Evolutionary conservation across 192 early-diverging fungal species (phyloP), one percentile per base, ranked within the genome.

Genomic region (Neocallimastix lanati): DNA sequence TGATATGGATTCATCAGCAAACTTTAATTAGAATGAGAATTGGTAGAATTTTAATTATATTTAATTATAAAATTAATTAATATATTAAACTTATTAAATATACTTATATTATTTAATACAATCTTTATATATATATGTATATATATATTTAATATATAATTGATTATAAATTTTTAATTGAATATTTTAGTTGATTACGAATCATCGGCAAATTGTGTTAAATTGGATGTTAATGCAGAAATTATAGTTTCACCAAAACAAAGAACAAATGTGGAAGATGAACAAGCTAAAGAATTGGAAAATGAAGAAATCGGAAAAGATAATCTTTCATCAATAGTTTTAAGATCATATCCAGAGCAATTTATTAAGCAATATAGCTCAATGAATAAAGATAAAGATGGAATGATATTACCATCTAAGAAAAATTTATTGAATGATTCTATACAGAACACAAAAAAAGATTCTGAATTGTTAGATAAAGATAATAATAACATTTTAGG

Each of bases 231-330:
- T 28, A 91, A 90, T 81, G 83, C 89, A 13, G 93, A 94, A 80
- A 87, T 94, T 40, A 86, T 87, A 78, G 93, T 94, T 18, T 90
- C 92, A 15, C 92, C 93, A 28, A 93, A 90, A 80, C 85, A 76
- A 86, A 92, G 40, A 50, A 50, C 40, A 21, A 50, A 50, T 50
- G 3, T 21, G 1, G 40, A 50, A 50, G 18, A 50, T 21, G 40
- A 50, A 50, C 40, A 50, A 21, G 6, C 6, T 38, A 82, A 84
- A 77, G 79, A 79, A 29, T 21, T 78, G 28, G 84, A 79, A 36
- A n/a, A 78, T 16, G 28, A 79, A 36, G 84, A 86, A 13, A 79
- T 78, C 4, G 81, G 28, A 12, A 36, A 78, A 79, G 29, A 80
- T 77, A 76, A 84, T 83, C 27, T 16, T 84, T 82, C 83, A 83